Conservation (phyloP, 305 asterid genomes). For the Fraxinus angustifolia region DNA sequence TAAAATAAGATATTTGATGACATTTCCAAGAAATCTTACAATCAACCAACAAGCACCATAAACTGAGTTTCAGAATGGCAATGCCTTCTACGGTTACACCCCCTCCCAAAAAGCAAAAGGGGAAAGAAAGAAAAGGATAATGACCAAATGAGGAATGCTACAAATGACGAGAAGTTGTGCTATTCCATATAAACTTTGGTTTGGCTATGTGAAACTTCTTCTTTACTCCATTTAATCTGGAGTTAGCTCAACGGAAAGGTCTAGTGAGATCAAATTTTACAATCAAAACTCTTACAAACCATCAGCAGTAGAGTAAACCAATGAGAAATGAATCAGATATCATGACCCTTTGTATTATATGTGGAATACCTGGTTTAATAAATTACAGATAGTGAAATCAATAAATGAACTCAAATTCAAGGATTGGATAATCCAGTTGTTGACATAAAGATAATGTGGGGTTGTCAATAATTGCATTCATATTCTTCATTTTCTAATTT, state of each 20-base stretch:
- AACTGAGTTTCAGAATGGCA: not conserved
- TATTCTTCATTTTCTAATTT: not conserved
- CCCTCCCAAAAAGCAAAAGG: not conserved
- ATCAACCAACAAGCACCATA: not conserved
- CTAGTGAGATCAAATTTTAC: not conserved
- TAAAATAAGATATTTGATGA: not conserved
- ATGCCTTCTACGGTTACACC: not conserved
- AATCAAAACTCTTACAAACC: not conserved
- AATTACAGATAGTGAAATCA: not conserved
- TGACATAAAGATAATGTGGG: not conserved
- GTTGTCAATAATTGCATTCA: not conserved
- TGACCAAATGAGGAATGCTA: not conserved
- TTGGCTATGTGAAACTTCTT: not conserved
- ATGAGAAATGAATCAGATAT: constrained; percentile 3
- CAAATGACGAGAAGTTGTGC: not conserved
- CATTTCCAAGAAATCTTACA: not conserved
- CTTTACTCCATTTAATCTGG: not conserved
- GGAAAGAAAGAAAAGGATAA: not conserved
- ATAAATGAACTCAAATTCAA: not conserved
- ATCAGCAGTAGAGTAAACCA: not conserved
- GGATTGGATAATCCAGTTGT: not conserved
- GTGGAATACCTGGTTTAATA: not conserved
- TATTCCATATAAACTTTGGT: not conserved
- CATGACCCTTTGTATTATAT: not conserved
- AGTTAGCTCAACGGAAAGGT: not conserved